Percentiles rank a stretch among this genome's conserved stretches.
These are phyloP conservation scores for Cladophialophora yegresii DNA, from an alignment of 2,329 filamentous ascomycete species.

Conservation along the genomic window DNA sequence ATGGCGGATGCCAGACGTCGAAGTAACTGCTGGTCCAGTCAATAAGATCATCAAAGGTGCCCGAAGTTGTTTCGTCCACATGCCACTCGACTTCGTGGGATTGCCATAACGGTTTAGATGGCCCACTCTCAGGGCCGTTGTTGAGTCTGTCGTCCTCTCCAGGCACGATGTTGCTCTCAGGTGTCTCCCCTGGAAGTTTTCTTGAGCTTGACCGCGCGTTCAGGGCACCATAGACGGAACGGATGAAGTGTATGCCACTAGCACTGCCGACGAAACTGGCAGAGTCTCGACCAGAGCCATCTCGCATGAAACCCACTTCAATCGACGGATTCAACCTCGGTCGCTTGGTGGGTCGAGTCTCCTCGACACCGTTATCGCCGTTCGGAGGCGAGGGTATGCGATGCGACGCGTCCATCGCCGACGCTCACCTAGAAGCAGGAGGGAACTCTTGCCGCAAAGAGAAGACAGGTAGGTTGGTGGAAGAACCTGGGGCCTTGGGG, in stretches of 20 bases:
- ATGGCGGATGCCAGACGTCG: conserved; percentile 59
- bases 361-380: background rate
- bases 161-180: conserved; percentile 52
- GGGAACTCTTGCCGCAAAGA: background rate
- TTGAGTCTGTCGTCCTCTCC: conserved; percentile 58
- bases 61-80: conserved; percentile 7
- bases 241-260: conserved; percentile 62
- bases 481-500: background rate
- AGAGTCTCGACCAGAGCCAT: conserved; percentile 50
- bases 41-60: conserved; percentile 53
- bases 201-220: conserved; percentile 38
- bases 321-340: conserved; percentile 1
- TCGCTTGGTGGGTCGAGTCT: background rate
- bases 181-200: conserved; percentile 38
- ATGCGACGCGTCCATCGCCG: background rate
- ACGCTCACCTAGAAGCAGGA: background rate
- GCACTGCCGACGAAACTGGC: conserved; percentile 60
- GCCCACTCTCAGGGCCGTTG: conserved; percentile 21
- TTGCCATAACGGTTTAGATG: conserved; percentile 41
- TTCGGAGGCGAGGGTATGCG: background rate
- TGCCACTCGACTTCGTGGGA: conserved; percentile 41
- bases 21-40: conserved; percentile 58
- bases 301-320: conserved; percentile 57
- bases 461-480: background rate
- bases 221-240: conserved; percentile 57